Base-by-base conservation (phyloP, 179 eudicot species). In the Silene coronaria region DNA sequence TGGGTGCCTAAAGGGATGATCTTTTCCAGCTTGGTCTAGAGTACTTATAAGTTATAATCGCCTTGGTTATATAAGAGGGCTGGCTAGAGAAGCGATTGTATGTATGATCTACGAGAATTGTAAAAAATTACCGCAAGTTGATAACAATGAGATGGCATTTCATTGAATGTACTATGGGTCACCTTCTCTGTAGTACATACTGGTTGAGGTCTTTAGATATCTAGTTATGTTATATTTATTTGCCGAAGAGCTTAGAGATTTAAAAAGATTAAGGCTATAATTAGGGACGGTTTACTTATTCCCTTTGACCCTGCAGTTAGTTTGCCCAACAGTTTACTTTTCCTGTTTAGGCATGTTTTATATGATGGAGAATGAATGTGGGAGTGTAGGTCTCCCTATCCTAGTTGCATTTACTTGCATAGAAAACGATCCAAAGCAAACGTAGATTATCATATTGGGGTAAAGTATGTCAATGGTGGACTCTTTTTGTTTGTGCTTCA, bases 401-500 rank as follows among this genome's bases (percentile, higher is more conserved):
- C 59, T 55, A 55, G 59, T 55, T 55, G 59, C 59, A 55, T 55
- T 17, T 17, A 55, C 8, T 6, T 55, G 6, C 59, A 55, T 16
- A 55, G 59, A 55, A 55, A 55, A 14, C 59, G 21, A n/a, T 16
- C 59, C 22, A 55, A 55, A 55, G 59, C 59, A 55, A 55, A 55
- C 22, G 59, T 55, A n/a, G 59, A 55, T 55, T 55, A 16, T 16
- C 22, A n/a, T 55, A 32, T 16, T 57, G 23, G 23, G 4, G 24
- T 22, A 7, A 63, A 53, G 58, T 64, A 58, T 72, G 51, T 70
- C 17, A 22, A 57, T 64, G 74, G 51, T 76, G 65, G 65, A 21
- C 22, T n/a, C 34, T 38, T 68, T 53, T 67, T 77, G 62, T 85
- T 59, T 67, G 23, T 80, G 73, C 22, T 55, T n/a, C 91, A 96